phyloP scores from a whole-genome alignment of 768 basidiomycete species.

The Clitopilus passeckerianus region DNA sequence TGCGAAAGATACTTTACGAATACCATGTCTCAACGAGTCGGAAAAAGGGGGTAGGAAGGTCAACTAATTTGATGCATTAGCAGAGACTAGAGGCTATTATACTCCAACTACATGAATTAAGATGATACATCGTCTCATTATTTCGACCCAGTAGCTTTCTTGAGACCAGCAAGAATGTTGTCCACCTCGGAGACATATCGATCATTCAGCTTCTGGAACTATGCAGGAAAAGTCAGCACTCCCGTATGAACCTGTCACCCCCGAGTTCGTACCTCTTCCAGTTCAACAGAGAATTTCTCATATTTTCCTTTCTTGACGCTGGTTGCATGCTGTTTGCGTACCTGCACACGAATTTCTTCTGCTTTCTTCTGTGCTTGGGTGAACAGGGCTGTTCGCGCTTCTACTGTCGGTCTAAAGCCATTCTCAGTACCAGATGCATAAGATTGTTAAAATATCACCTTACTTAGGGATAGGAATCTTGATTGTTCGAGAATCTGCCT shows the following conservation, averaged over 20 bases:
- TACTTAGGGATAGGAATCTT: slow-evolving; percentile 81
- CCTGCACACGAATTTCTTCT: slow-evolving; percentile 71
- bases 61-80: no score
- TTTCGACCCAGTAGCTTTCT: slow-evolving; percentile 45
- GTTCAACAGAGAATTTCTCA: slow-evolving; percentile 61
- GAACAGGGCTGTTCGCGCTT: slow-evolving; percentile 55
- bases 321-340: slow-evolving; percentile 65
- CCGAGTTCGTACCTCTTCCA: slow-evolving; percentile 56
- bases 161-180: slow-evolving; percentile 55
- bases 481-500: slow-evolving; percentile 64
- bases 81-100: neutral
- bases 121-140: slow-evolving; percentile 4
- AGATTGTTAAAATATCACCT: neutral
- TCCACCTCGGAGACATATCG: slow-evolving; percentile 62
- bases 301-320: slow-evolving; percentile 68
- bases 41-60: no score
- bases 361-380: slow-evolving; percentile 55
- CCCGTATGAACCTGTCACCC: neutral
- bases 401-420: slow-evolving; percentile 64
- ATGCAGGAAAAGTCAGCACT: slow-evolving; percentile 3
- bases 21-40: no score
- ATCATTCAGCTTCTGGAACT: slow-evolving; percentile 78
- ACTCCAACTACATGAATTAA: neutral
- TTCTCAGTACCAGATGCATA: neutral
- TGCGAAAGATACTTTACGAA: no score